phyloP scores from a whole-genome alignment of 441 rosid genomes.

The Metrosideros polymorpha region DNA sequence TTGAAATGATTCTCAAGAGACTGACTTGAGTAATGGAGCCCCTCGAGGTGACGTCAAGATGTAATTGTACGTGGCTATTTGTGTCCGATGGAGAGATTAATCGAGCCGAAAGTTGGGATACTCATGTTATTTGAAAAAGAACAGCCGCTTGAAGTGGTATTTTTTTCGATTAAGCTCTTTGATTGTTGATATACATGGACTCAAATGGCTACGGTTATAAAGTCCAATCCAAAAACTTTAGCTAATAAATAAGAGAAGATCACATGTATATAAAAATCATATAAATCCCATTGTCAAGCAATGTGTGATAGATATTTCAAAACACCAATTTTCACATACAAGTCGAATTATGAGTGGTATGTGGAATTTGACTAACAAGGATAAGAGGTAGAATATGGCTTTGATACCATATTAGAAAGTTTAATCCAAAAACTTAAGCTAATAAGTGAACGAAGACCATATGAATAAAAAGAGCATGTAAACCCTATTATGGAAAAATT shows the following conservation, averaged over 20 bases:
- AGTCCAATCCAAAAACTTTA: not conserved
- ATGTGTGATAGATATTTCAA: not conserved
- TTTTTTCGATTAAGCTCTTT: not conserved
- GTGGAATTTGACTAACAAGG: not conserved
- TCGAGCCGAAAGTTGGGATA: not conserved
- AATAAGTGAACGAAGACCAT: not conserved
- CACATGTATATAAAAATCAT: not conserved
- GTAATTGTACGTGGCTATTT: not conserved
- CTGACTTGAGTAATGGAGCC: not conserved
- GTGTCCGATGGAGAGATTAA: not conserved
- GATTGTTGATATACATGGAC: not conserved
- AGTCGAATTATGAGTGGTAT: not conserved
- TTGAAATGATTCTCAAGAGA: not conserved
- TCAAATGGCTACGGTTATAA: not conserved
- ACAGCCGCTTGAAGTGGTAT: not conserved
- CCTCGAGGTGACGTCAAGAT: not conserved
- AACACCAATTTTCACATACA: not conserved
- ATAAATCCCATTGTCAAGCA: accelerated
- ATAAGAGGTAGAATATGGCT: not conserved
- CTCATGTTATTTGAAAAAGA: not conserved
- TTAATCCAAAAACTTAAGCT: not conserved
- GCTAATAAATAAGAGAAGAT: not conserved
- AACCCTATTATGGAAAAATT: no score
- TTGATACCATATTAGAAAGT: accelerated
- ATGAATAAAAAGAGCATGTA: not conserved